Evolutionary conservation across 2,329 filamentous ascomycete species (phyloP), one percentile per base, ranked within the genome.

Genomic region (Nannizziopsis arthrosporioides): DNA sequence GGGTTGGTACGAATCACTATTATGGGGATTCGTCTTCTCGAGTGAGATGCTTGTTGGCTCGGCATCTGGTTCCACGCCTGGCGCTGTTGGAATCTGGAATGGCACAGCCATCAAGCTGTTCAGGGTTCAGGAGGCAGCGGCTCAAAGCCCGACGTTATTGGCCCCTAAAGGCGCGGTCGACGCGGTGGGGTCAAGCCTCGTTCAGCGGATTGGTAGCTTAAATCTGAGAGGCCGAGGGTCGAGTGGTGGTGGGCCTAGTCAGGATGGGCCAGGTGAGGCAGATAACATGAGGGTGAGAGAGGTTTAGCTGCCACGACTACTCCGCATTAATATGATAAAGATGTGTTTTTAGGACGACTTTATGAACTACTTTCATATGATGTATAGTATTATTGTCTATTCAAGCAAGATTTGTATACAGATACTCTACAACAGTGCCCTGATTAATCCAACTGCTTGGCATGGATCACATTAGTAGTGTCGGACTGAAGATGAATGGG

Each of bases 11-110:
- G 87, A 95, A 65, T 90, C 86, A 4, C 73, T 96, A 10, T 73
- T 98, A 8, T 98, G 92, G 92, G 82, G 87, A 12, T 85, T 95
- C 57, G 80, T 95, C 46, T 96, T 95, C 63, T 81, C 84, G 22
- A 82, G 81, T 58, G 92, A 98, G 68, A 86, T 94, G 81, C 80
- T 88, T 50, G 68, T 69, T 10, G 67, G 66, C 3, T 63, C 67
- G 5, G 63, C 64, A 30, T 60, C 63, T 15, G 67, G 67, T 30
- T 64, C 64, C 12, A 79, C 83, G 0, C 89, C 84, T 61, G 89
- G 89, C 27, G 89, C 85, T 1, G 85, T 89, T 30, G 90, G 92
- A 6, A 81, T 95, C 1, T 98, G 92, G 90, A 95, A 90, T 60
- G 85, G 87, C 32, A 96, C 92, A 1, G 73, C 74, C 1, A 86